A percentile compares a stretch with the other conserved stretches of the same genome.
phyloP scores from a whole-genome alignment of 768 basidiomycete genomes.

The Boletus speciosus region DNA sequence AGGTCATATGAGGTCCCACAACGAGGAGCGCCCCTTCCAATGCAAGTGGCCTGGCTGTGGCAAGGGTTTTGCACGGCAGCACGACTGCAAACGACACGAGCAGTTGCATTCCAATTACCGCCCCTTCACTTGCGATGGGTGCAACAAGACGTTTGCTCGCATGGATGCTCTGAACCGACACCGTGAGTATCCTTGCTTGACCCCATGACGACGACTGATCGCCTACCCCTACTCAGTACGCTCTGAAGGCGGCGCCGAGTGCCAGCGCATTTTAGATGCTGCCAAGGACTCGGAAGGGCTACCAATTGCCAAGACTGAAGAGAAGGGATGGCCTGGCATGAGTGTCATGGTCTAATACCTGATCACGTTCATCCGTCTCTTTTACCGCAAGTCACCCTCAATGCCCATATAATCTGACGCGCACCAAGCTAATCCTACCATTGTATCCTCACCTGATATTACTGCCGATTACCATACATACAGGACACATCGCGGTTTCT shows the following conservation, averaged over 20 bases:
- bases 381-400: conserved; percentile 14
- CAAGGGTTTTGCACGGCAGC: conserved; percentile 91
- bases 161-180: conserved; percentile 95
- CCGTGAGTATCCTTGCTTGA: conserved; percentile 48
- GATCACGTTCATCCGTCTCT: conserved; percentile 3
- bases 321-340: conserved; percentile 32
- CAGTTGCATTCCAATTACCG: conserved; percentile 90
- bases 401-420: conserved; percentile 26
- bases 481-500: conserved; percentile 24
- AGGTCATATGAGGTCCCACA: conserved; percentile 94
- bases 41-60: conserved; percentile 94
- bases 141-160: conserved; percentile 87
- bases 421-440: conserved; percentile 16
- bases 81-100: conserved; percentile 96
- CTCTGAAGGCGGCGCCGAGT: conserved; percentile 81
- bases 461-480: conserved; percentile 25
- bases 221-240: conserved; percentile 45
- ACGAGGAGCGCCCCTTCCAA: conserved; percentile 91
- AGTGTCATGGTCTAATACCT: conserved; percentile 28
- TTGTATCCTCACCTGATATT: conserved; percentile 15
- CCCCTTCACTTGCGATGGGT: conserved; percentile 91
- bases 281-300: conserved; percentile 26
- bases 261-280: conserved; percentile 43
- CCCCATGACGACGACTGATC: background rate
- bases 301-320: conserved; percentile 30